A percentile compares a stretch with the other conserved stretches of the same genome.
Evolutionary conservation across 805 yeast genomes (phyloP).

Genomic region (Citeromyces matritensis): DNA sequence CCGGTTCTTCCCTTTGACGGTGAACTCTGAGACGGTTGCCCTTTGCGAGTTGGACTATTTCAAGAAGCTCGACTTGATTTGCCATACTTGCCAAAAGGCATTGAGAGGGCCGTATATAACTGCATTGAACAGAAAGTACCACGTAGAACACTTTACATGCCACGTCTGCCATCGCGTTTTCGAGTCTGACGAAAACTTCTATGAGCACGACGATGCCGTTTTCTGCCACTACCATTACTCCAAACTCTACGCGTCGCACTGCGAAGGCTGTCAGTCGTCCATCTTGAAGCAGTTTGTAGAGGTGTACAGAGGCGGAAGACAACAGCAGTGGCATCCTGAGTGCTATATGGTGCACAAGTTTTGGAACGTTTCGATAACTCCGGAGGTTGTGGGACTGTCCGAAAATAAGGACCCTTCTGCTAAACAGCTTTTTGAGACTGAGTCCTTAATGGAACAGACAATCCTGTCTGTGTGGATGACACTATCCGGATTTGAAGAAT

Average conservation of each 20-base stretch:
- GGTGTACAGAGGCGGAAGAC: constrained; percentile 76
- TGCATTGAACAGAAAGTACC: constrained; percentile 84
- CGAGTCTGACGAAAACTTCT: constrained; percentile 76
- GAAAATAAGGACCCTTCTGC: constrained; percentile 13
- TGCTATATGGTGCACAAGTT: constrained; percentile 96
- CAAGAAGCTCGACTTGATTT: constrained; percentile 69
- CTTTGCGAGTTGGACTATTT: constrained; percentile 91
- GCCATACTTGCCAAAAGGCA: constrained; percentile 74
- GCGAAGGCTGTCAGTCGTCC: constrained; percentile 88
- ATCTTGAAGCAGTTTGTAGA: constrained; percentile 92
- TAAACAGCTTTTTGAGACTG: constrained; percentile 35
- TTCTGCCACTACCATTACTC: constrained; percentile 91
- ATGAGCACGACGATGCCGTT: constrained; percentile 69
- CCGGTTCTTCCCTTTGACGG: constrained; percentile 62
- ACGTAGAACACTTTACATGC: constrained; percentile 91
- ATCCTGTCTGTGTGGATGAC: constrained; percentile 70
- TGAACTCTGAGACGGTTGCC: constrained; percentile 28
- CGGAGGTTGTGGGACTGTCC: constrained; percentile 37
- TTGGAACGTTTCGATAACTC: constrained; percentile 78
- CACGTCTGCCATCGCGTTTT: constrained; percentile 74
- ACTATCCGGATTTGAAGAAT: constrained; percentile 80
- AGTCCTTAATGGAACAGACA: constrained; percentile 43
- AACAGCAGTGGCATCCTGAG: constrained; percentile 98
- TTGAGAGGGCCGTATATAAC: constrained; percentile 88
- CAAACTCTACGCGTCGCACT: constrained; percentile 68